phyloP scores from a whole-genome alignment of 495 filamentous ascomycete genomes.

The Platismatia glauca region DNA sequence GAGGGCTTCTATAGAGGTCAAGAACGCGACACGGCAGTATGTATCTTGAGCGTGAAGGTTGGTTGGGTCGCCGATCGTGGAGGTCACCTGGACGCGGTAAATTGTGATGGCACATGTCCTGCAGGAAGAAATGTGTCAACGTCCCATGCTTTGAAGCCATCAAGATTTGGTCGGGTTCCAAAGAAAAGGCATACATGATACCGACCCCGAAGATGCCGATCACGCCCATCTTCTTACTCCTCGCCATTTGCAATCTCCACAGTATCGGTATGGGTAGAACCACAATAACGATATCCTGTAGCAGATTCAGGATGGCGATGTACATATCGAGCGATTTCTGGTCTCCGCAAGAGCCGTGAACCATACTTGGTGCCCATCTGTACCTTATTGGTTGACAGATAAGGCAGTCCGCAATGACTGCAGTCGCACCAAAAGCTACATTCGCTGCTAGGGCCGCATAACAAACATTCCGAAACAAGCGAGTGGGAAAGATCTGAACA shows the following conservation, averaged over 20 bases:
- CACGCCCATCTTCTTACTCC: background rate
- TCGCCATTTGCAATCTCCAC: background rate
- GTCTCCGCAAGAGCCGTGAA: background rate
- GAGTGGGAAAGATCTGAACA: background rate
- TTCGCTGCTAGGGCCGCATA: background rate
- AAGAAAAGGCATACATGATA: background rate
- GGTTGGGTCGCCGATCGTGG: background rate
- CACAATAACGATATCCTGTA: background rate
- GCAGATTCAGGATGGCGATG: background rate
- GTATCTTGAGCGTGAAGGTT: background rate
- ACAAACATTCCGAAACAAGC: background rate
- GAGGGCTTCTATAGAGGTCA: background rate
- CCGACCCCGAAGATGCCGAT: background rate
- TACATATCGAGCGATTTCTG: background rate
- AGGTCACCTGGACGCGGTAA: background rate
- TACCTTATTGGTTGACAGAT: conserved; percentile 1
- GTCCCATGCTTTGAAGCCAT: background rate
- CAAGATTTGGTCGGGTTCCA: background rate
- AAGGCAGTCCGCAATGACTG: background rate
- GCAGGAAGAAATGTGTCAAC: background rate
- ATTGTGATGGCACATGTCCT: background rate
- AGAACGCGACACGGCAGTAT: background rate
- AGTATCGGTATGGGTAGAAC: background rate
- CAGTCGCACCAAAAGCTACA: background rate
- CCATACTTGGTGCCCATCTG: background rate